phyloP scores from a whole-genome alignment of 495 filamentous ascomycete genomes.

The Penicillium flavigenum region DNA sequence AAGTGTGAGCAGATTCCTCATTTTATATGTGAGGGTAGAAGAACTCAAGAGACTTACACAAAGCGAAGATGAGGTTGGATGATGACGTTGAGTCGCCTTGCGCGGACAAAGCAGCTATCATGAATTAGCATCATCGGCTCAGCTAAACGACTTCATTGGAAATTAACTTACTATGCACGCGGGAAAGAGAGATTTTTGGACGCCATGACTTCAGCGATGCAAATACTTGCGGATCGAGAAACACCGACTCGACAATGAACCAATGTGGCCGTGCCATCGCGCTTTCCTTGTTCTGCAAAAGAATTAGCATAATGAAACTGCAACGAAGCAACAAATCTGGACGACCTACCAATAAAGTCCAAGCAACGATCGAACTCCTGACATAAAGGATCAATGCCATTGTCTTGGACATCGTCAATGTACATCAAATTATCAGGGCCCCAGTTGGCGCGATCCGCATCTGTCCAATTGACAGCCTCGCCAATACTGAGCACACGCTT shows the following conservation, averaged over 20 bases:
- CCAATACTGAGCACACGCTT: constrained; percentile 89
- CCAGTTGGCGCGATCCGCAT: constrained; percentile 65
- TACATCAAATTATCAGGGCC: constrained; percentile 71
- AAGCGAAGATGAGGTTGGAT: constrained; percentile 71
- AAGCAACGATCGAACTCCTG: constrained; percentile 85
- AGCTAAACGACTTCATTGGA: not conserved
- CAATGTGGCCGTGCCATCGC: constrained; percentile 76
- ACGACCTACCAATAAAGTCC: constrained; percentile 80
- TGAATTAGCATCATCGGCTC: not conserved
- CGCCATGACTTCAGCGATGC: constrained; percentile 97
- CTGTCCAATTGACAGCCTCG: constrained; percentile 78
- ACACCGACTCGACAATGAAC: constrained; percentile 97
- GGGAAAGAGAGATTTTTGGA: constrained; percentile 77
- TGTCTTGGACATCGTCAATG: constrained; percentile 87
- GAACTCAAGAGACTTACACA: constrained; percentile 43
- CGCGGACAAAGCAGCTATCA: constrained; percentile 81
- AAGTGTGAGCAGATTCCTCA: constrained; percentile 17
- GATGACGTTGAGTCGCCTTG: constrained; percentile 77
- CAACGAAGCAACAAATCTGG: not conserved
- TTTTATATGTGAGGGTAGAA: not conserved
- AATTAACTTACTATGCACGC: constrained; percentile 71
- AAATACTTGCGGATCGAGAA: constrained; percentile 92
- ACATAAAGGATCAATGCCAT: constrained; percentile 89
- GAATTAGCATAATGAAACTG: constrained; percentile 7
- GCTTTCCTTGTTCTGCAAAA: constrained; percentile 66